Evolutionary conservation across 2,329 filamentous ascomycete genomes (phyloP), one percentile per base, ranked within the genome.

Genomic region (Diaporthe nobilis): DNA sequence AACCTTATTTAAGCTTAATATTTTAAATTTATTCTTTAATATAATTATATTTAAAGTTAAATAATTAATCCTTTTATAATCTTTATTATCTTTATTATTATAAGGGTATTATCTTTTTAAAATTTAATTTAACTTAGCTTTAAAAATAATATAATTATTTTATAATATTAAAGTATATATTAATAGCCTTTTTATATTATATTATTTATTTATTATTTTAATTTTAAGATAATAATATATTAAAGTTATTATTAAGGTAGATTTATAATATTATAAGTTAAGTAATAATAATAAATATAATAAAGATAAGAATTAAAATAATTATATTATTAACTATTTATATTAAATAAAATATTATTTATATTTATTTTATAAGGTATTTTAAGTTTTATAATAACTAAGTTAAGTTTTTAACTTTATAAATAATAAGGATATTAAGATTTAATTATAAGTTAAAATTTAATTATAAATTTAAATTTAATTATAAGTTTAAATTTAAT

Each of bases 211-310:
- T 25, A 53, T 12, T 53, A 53, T 13, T 4, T 53, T 25, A 34
- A 9, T 34, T 34, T 34, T 34, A 34, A 34, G 1, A 1, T 9
- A 9, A 2, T 34, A 9, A 9, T 34, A 34, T 34, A 34, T 34
- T 34, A 34, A 34, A 34, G 1, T 34, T 34, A 34, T 9, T 34
- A 2, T 0, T 34, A 34, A 2, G 7, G 34, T 34, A 34, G 0
- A 34, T 34, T 9, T 34, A 34, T 34, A 34, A 9, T 9, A 2
- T 34, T 34, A 34, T 34, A 9, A 9, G 8, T 0, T 34, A 34
- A 0, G 1, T 9, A 9, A 2, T 34, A 0, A 0, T 9, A 9
- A 0, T 34, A 9, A 34, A 2, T 9, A 34, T 34, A 34, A 34
- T 34, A 34, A 2, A 34, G 1, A 34, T 34, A 34, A 34, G 1